Base-by-base conservation (phyloP, 2,329 filamentous ascomycete species). In the Penicillium sclerotiorum region DNA sequence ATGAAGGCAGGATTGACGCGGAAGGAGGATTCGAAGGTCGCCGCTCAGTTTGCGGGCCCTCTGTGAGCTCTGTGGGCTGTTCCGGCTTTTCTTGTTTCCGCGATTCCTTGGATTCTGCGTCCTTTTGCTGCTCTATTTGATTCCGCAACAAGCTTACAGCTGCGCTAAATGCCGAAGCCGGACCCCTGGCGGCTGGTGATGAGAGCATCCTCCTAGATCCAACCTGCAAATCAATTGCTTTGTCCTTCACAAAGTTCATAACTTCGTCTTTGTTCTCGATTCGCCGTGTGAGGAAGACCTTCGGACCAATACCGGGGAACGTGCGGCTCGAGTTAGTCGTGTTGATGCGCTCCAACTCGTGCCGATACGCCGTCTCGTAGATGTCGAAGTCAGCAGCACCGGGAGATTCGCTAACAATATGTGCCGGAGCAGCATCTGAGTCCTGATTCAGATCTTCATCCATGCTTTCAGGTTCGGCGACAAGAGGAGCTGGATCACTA, bases 341-440 rank as follows among this genome's bases (percentile, higher is more conserved):
- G 15, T 75, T 70, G 61, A 96, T 93, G 13, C 86, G 81, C 50
- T 87, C 81, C 22, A 94, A 82, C 72, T 96, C 90, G 53, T 88
- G 83, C 63, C 89, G 84, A 67, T 95, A 96, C 0, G 93, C 93
- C 1, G 82, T 84, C 68, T 95, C 90, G 68, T 96, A 96, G 50
- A 97, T 87, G 64, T 94, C 86, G 60, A 90, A 90, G 52, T 95
- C 90, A 5, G 89, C 88, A 1, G 86, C 87, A 0, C 87, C 87
- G 2, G 93, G 93, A 1, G 89, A 95, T 70, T 96, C 91, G 23
- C 89, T 89, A 33, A 96, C 85, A 4, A 87, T 68, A 18, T 66
- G 72, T 18, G 62, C 59, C 13, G 55, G 36, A 8, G 49, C 40
- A 11, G 57, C 53, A 7, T 23, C 47, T 13, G 46, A 46, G 21